Evolutionary conservation across 805 yeast species (phyloP).

Genomic region (Hanseniaspora singularis): DNA sequence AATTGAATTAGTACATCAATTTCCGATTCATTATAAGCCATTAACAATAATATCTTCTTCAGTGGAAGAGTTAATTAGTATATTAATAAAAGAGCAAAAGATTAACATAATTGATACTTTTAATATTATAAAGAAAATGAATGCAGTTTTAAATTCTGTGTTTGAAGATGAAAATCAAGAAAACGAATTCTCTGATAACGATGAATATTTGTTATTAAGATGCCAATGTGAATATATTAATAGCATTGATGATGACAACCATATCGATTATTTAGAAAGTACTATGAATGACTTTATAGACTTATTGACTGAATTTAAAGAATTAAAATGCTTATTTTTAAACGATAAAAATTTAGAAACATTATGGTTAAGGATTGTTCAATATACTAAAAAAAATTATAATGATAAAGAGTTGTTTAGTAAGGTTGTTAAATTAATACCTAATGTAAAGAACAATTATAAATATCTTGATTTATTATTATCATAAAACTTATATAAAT

Average conservation of each 20-base stretch:
- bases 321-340: conserved; percentile 1
- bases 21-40: conserved; percentile 13
- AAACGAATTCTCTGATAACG: no score
- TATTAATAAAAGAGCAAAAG: not conserved
- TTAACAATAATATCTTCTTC: not conserved
- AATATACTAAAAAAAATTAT: conserved; percentile 1
- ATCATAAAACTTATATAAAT: no score
- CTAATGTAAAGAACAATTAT: not conserved
- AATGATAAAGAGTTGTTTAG: not conserved
- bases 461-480: not conserved
- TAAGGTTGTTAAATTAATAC: not conserved
- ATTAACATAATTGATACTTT: conserved; percentile 11
- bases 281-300: conserved; percentile 9
- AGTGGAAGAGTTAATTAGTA: not conserved
- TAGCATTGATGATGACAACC: not conserved
- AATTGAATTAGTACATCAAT: not conserved
- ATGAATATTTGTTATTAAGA: conserved; percentile 2
- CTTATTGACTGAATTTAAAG: conserved; percentile 5
- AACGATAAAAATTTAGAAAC: not conserved
- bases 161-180: no score
- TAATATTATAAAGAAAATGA: not conserved
- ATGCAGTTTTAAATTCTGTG: not conserved
- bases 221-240: conserved; percentile 11
- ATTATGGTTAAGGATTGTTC: conserved; percentile 10
- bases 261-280: conserved; percentile 8